Conservation (phyloP, 2,329 filamentous ascomycete genomes). For the Pseudocercospora pini-densiflorae region DNA sequence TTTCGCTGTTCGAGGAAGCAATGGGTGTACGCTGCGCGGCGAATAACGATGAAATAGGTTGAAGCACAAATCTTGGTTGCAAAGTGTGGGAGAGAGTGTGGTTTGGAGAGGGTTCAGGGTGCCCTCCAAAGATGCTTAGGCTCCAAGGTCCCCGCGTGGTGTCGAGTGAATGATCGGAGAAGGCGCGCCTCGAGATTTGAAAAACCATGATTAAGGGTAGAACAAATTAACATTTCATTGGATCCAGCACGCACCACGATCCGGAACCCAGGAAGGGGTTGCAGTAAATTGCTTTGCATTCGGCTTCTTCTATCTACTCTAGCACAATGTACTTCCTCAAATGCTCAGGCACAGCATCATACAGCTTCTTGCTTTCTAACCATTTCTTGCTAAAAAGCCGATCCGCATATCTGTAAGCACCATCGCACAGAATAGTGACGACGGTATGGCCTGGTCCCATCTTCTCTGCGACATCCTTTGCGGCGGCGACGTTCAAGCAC, state of each 20-base stretch:
- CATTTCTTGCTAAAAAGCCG: constrained; percentile 90
- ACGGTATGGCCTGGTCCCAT: constrained; percentile 87
- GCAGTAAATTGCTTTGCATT: not conserved
- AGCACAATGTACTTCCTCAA: constrained; percentile 94
- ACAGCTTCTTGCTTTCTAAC: constrained; percentile 82
- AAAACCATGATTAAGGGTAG: too few species aligned
- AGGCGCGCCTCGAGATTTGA: not conserved
- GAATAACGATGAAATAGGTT: too few species aligned
- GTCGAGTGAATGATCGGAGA: not conserved
- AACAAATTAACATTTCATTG: not conserved
- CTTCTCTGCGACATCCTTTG: constrained; percentile 90
- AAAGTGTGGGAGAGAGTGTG: not conserved
- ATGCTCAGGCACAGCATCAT: constrained; percentile 79
- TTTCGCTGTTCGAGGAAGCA: not conserved
- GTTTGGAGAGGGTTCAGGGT: not conserved
- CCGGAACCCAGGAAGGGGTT: not conserved
- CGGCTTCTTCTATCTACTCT: constrained; percentile 56
- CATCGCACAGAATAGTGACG: constrained; percentile 92
- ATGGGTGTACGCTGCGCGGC: too few species aligned
- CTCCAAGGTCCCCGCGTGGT: not conserved
- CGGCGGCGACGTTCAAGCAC: constrained; percentile 91
- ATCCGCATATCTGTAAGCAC: constrained; percentile 96
- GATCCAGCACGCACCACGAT: not conserved
- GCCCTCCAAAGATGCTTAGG: not conserved
- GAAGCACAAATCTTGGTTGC: not conserved